Conservation (phyloP, 78 protist species). For the Emiliania huxleyi region DNA sequence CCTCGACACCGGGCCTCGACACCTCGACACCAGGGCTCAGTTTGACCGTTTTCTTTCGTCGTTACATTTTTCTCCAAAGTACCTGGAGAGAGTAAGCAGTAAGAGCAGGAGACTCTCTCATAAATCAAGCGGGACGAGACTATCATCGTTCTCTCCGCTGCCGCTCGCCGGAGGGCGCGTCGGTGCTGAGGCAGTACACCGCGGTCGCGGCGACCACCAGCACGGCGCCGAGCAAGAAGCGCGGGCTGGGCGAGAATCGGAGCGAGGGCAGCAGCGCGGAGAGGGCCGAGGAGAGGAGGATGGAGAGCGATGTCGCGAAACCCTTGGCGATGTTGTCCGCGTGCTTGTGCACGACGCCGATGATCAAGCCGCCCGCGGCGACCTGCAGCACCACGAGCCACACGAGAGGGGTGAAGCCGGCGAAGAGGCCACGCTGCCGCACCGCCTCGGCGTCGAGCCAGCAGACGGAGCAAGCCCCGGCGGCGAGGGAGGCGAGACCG, state of each 20-base stretch:
- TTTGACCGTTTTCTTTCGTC: too few species aligned
- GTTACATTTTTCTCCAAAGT: too few species aligned
- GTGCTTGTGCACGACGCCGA: neutral
- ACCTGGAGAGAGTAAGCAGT: too few species aligned
- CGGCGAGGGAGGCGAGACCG: neutral
- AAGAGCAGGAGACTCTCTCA: too few species aligned
- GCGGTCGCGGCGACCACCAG: conserved; percentile 26
- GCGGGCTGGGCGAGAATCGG: neutral
- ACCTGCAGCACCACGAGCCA: neutral
- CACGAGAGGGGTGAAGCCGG: neutral
- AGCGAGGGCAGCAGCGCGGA: neutral
- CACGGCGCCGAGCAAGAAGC: conserved; percentile 30
- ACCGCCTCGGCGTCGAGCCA: neutral
- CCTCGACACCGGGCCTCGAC: too few species aligned
- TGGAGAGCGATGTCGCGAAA: neutral
- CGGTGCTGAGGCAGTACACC: neutral
- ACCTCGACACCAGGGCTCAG: too few species aligned
- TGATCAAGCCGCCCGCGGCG: conserved; percentile 23
- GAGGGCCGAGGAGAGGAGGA: neutral
- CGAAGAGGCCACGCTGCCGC: neutral
- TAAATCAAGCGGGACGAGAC: too few species aligned
- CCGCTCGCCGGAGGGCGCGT: too few species aligned
- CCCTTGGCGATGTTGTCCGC: conserved; percentile 21
- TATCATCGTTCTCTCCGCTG: too few species aligned
- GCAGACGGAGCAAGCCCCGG: neutral